A percentile compares a stretch with the other conserved stretches of the same genome.
Conservation (phyloP, 75 land plant genomes). For the Cupressus sempervirens region DNA sequence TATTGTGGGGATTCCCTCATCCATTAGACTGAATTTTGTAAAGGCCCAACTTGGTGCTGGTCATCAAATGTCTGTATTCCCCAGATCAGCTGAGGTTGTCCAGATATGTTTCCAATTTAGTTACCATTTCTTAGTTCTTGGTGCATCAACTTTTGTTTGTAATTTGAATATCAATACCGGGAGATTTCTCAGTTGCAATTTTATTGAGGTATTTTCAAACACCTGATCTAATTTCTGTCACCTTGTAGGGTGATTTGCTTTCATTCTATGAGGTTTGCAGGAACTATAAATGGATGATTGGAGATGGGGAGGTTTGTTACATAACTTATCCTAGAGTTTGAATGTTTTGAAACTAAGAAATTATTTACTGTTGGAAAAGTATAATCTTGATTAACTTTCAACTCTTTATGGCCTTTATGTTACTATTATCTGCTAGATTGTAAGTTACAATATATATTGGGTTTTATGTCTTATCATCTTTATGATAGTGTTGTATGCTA, state of each 20-base stretch:
- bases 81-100: conserved; percentile 54
- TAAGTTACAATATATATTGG: not conserved
- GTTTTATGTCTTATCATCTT: not conserved
- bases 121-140: not conserved
- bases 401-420: not conserved
- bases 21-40: conserved; percentile 54
- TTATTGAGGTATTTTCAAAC: not conserved
- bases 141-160: not conserved
- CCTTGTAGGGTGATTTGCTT: conserved; percentile 65
- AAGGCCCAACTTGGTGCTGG: conserved; percentile 79
- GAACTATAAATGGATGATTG: conserved; percentile 73
- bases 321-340: not conserved
- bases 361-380: not conserved
- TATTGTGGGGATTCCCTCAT: conserved; percentile 60
- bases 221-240: not conserved
- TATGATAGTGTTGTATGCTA: not conserved
- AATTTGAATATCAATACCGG: not conserved
- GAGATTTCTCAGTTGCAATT: not conserved
- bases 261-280: conserved; percentile 85
- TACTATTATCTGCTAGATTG: not conserved
- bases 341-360: not conserved
- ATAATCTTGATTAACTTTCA: not conserved
- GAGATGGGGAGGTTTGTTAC: conserved; percentile 63
- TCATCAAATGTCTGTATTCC: conserved; percentile 62
- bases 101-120: conserved; percentile 3